Evolutionary conservation across 2,329 filamentous ascomycete species (phyloP), one percentile per base, ranked within the genome.

Genomic region (Didymella sp.): DNA sequence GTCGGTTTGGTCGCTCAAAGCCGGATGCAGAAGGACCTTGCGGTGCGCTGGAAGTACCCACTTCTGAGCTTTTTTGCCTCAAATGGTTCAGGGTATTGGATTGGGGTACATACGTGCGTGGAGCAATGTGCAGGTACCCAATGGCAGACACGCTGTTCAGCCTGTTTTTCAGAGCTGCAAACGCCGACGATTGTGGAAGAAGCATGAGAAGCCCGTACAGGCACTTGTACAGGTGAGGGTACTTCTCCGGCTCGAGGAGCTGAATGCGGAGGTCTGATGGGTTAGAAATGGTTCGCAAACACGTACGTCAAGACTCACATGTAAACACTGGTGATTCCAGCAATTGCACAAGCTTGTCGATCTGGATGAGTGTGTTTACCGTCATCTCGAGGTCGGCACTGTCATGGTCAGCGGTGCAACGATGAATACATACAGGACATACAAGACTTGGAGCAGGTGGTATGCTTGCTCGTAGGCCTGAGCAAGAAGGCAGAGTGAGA

Each of bases 401-500:
- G 62, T 9, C n/a, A 12, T 30, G 38, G 42, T 75, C 43, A 73
- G 73, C 72, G 57, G 69, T 41, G 38, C 7, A 15, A 17, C 4
- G 17, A 15, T 38, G n/a, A n/a, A n/a, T n/a, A n/a, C n/a, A n/a
- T n/a, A n/a, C n/a, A n/a, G n/a, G 35, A 75, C 87, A 69, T 76
- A 96, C 91, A 99, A 97, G 44, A 98, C 95, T 72, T 97, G 93
- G 17, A 99, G 82, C 15, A 99, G 82, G 73, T 98, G 92, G 71
- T 98, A 99, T 11, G 95, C 95, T 73, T 98, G 96, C 73, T 99
- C 95, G 73, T 99, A 99, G 12, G 94, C 95, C 77, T 99, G 95
- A 1, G 95, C 95, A 48, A 99, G 87, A 28, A 99, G 82, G 72
- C 95, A 99, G 4, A 99, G 81, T 2, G 93, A 98, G 77, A 99